Percentiles rank a stretch among this genome's conserved stretches.
phyloP scores from a whole-genome alignment of 2,329 filamentous ascomycete species.

The Neonectria neomacrospora region DNA sequence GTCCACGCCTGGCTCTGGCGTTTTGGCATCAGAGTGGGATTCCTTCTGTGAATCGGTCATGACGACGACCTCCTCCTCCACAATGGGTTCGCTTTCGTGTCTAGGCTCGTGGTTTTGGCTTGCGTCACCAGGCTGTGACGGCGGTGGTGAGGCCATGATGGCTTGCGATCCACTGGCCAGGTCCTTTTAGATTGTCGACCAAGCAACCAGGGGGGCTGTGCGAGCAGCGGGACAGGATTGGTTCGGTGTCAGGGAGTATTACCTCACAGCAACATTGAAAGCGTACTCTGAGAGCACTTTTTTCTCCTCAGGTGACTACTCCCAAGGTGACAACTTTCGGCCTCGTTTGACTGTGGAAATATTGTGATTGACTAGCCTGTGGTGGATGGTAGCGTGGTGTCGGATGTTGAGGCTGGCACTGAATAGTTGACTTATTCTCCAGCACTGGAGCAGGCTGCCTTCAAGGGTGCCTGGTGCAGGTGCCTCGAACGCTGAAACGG shows the following conservation, averaged over 20 bases:
- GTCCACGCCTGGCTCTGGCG: constrained; percentile 53
- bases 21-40: constrained; percentile 43
- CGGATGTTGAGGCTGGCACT: background rate
- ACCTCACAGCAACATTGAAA: background rate
- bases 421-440: background rate
- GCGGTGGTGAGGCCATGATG: constrained; percentile 35
- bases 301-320: background rate
- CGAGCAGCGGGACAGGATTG: background rate
- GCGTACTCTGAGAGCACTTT: background rate
- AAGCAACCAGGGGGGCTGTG: constrained; percentile 15
- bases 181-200: constrained; percentile 15
- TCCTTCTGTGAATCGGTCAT: constrained; percentile 39
- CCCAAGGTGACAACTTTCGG: background rate
- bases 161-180: constrained; percentile 8
- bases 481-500: constrained; percentile 8
- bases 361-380: background rate
- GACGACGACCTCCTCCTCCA: constrained; percentile 30
- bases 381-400: background rate
- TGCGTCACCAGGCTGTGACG: constrained; percentile 30
- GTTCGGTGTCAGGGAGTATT: background rate
- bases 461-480: constrained; percentile 4
- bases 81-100: constrained; percentile 25
- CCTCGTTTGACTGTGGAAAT: too few species aligned
- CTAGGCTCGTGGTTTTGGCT: constrained; percentile 30
- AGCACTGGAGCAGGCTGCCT: background rate